These are phyloP conservation scores for Blastocladiella emersonii DNA, from an alignment of 371 early-diverging fungal genomes.

Conservation along the genomic window DNA sequence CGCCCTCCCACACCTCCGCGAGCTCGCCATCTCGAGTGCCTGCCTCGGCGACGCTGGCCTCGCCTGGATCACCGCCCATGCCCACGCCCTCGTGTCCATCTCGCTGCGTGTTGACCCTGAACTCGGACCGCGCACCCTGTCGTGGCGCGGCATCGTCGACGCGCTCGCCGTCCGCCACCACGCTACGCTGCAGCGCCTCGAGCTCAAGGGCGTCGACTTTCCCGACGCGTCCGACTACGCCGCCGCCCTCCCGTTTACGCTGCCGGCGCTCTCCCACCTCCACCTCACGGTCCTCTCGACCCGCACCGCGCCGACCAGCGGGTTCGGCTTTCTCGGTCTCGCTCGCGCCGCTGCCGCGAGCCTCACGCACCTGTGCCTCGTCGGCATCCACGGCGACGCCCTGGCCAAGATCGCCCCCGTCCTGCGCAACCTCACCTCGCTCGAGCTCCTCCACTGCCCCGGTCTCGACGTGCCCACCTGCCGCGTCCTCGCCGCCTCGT, in stretches of 20 bases:
- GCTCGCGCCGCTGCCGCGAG: background rate
- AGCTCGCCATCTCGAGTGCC: background rate
- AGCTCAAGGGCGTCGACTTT: background rate
- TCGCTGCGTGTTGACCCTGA: background rate
- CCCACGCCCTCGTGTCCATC: background rate
- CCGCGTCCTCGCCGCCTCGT: background rate
- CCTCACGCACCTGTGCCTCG: background rate
- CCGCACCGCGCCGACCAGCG: background rate
- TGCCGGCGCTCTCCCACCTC: background rate
- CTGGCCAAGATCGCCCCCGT: background rate
- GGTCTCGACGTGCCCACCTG: background rate
- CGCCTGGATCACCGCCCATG: background rate
- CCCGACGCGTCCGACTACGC: background rate
- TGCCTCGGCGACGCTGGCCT: background rate
- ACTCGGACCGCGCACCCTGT: background rate
- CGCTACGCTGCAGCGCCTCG: background rate
- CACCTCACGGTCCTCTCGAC: background rate
- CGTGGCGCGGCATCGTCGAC: background rate
- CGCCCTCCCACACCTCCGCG: background rate
- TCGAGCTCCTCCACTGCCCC: background rate
- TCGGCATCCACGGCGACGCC: background rate
- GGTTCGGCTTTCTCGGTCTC: background rate
- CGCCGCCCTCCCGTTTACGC: background rate
- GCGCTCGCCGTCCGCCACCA: background rate
- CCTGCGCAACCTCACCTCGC: background rate